A percentile compares a stretch with the other conserved stretches of the same genome.
phyloP scores from a whole-genome alignment of 2,329 filamentous ascomycete species.

The Trichoderma hamatum region DNA sequence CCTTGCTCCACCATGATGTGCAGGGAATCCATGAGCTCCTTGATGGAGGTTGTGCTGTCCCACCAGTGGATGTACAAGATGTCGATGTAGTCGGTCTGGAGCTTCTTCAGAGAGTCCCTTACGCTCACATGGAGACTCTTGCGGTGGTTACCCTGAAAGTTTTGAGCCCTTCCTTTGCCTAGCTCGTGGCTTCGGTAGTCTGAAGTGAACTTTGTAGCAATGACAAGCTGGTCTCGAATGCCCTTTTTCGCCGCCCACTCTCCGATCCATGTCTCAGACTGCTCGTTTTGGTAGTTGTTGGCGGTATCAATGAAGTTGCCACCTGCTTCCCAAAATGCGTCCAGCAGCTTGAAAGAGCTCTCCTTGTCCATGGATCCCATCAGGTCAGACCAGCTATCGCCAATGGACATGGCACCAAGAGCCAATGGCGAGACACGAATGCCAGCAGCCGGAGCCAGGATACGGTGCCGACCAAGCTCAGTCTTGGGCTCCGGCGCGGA shows the following conservation, averaged over 20 bases:
- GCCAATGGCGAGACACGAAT: constrained; percentile 17
- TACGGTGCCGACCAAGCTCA: background rate
- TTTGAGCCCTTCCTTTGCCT: constrained; percentile 32
- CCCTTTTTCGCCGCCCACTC: constrained; percentile 51
- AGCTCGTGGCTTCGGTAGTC: constrained; percentile 38
- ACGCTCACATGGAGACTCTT: constrained; percentile 44
- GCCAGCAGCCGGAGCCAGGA: background rate
- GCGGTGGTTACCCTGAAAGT: constrained; percentile 45
- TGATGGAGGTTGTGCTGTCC: constrained; percentile 34
- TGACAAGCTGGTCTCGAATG: constrained; percentile 52
- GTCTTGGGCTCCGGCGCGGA: constrained; percentile 1
- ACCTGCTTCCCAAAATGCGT: constrained; percentile 42
- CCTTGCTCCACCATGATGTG: constrained; percentile 33
- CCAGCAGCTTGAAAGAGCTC: constrained; percentile 17
- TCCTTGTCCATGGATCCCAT: constrained; percentile 20
- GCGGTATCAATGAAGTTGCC: constrained; percentile 67
- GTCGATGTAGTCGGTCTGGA: constrained; percentile 43
- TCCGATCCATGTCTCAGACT: constrained; percentile 56
- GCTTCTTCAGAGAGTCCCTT: constrained; percentile 45
- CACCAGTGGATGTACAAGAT: constrained; percentile 31
- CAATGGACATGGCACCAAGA: constrained; percentile 23
- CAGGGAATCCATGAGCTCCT: constrained; percentile 37
- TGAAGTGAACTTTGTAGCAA: constrained; percentile 54
- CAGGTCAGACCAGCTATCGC: constrained; percentile 1
- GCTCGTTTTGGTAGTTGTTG: constrained; percentile 53